Conservation (phyloP, 192 early-diverging fungal genomes). For the Gigaspora rosea region DNA sequence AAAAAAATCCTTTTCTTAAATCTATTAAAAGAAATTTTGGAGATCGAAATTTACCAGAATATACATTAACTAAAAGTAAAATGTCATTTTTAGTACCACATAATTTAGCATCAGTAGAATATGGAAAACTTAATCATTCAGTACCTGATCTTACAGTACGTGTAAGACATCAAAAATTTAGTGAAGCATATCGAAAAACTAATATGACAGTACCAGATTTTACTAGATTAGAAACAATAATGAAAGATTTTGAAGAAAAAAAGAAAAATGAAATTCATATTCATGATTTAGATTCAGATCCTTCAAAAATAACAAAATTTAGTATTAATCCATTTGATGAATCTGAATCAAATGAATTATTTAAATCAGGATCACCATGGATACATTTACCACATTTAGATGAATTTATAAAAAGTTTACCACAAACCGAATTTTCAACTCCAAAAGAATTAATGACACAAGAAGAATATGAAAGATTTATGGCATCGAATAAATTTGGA, state of each 20-base stretch:
- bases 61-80: constrained; percentile 6
- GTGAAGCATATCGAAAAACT: neutral
- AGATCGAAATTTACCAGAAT: constrained; percentile 23
- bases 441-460: constrained; percentile 29
- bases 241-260: neutral
- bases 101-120: constrained; percentile 13
- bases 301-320: constrained; percentile 20
- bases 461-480: constrained; percentile 25
- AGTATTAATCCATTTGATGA: constrained; percentile 26
- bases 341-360: constrained; percentile 23
- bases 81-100: constrained; percentile 21
- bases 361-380: constrained; percentile 28
- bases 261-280: neutral
- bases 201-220: constrained; percentile 25
- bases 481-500: neutral
- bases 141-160: constrained; percentile 11
- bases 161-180: constrained; percentile 9
- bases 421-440: constrained; percentile 13
- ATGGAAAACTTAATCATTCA: constrained; percentile 10
- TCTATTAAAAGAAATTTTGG: neutral
- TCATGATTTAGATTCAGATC: neutral
- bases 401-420: constrained; percentile 10
- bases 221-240: neutral
- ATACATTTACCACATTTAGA: constrained; percentile 25
- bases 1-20: constrained; percentile 7